Conservation (phyloP, 805 yeast genomes). For the Cyberlindnera mycetangii region DNA sequence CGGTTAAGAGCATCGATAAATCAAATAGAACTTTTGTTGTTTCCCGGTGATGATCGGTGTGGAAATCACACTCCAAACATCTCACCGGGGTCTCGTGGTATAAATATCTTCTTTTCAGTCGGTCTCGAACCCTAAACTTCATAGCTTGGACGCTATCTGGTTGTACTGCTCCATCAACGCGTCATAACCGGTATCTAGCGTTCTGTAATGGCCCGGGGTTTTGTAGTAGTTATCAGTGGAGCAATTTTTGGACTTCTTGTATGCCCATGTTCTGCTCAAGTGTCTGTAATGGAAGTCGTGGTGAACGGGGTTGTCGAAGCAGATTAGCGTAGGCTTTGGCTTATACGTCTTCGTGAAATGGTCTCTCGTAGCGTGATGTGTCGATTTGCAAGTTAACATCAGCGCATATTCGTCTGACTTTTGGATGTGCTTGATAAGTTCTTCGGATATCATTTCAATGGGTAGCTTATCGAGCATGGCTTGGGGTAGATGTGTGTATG, state of each 20-base stretch:
- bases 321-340: slow-evolving; percentile 17
- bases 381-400: slow-evolving; percentile 22
- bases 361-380: slow-evolving; percentile 18
- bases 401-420: slow-evolving; percentile 20
- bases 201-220: slow-evolving; percentile 10
- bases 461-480: slow-evolving; percentile 25
- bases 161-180: slow-evolving; percentile 10
- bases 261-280: slow-evolving; percentile 9
- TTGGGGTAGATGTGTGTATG: neutral
- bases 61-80: neutral
- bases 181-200: slow-evolving; percentile 5
- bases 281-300: slow-evolving; percentile 18
- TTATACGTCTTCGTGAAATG: slow-evolving; percentile 11
- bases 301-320: slow-evolving; percentile 22
- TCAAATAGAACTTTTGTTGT: neutral
- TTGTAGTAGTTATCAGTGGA: slow-evolving; percentile 17
- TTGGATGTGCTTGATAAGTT: slow-evolving; percentile 17
- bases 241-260: slow-evolving; percentile 6
- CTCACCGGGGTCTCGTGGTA: neutral
- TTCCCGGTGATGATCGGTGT: too few species aligned
- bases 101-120: neutral
- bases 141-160: slow-evolving; percentile 8
- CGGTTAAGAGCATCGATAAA: neutral
- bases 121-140: neutral
- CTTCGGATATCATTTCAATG: slow-evolving; percentile 21